phyloP scores from a whole-genome alignment of 768 basidiomycete species.

The Auricularia auricula-judae region DNA sequence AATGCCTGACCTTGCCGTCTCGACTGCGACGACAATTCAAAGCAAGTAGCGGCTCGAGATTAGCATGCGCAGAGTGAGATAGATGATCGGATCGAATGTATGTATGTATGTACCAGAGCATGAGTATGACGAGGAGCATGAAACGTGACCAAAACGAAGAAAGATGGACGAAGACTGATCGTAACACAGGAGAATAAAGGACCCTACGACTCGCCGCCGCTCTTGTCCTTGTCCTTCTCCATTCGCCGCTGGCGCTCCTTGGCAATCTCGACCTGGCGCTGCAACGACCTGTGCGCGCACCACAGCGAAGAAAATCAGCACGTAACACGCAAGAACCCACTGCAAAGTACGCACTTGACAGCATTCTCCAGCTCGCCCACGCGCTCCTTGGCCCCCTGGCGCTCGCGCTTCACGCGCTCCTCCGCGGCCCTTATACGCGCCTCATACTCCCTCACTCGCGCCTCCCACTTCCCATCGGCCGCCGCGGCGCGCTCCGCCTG shows the following conservation, averaged over 20 bases:
- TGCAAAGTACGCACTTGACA: conserved; percentile 60
- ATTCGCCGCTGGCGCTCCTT: conserved; percentile 37
- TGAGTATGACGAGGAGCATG: too few relatives aligned
- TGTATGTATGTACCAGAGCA: too few relatives aligned
- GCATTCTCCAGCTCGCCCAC: conserved; percentile 58
- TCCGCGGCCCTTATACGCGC: conserved; percentile 67
- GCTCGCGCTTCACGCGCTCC: conserved; percentile 86
- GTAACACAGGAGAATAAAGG: too few relatives aligned
- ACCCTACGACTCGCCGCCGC: neutral
- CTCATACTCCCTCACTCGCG: conserved; percentile 90
- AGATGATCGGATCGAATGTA: too few relatives aligned
- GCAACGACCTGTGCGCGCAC: conserved; percentile 71
- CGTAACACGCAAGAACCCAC: too few relatives aligned
- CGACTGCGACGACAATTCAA: too few relatives aligned
- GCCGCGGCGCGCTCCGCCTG: conserved; percentile 60
- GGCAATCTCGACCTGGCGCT: conserved; percentile 70
- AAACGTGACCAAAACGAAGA: neutral
- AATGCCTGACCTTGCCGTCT: too few relatives aligned
- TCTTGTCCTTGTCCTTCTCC: neutral
- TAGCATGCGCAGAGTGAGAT: too few relatives aligned
- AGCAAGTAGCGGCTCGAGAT: too few relatives aligned
- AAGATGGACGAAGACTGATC: too few relatives aligned
- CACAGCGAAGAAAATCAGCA: too few relatives aligned
- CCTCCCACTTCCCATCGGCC: conserved; percentile 88
- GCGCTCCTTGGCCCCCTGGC: conserved; percentile 88